Evolutionary conservation across 768 basidiomycete species (phyloP), one percentile per base, ranked within the genome.

Genomic region (Boletus vermiculosoides): DNA sequence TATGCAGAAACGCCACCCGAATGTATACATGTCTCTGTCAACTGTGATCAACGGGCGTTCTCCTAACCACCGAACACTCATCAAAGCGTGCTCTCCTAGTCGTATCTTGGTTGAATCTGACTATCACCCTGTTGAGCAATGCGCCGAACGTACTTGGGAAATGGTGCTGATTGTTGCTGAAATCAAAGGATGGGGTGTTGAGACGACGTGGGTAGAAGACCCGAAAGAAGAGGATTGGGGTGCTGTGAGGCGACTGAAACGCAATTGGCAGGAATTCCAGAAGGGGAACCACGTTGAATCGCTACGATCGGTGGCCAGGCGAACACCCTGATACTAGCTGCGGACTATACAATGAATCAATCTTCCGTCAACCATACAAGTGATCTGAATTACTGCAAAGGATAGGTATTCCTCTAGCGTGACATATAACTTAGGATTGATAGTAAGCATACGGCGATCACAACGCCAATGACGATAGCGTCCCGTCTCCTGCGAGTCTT

Each of bases 51-150:
- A 96, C 58, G 76, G 82, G 22, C 85, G 88, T 40, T 88, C 89
- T 8, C 73, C 78, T 5, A 82, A 82, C 40, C 82, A 90, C 57
- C 75, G 77, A 39, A 74, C 78, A 2, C 79, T 98, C 20, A 87
- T 96, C 49, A 73, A 79, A 42, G 76, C 78, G 0, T 89, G 87
- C 60, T 75, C 83, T 48, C 73, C 84, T 2, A 69, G 82, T 57
- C 84, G 92, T 23, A 78, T 98, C 28, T 80, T 98, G 49, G 85
- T 85, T 31, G 96, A 99, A 72, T 92, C 90, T 3, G 96, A 98
- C 72, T 89, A 81, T 64, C 80, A 92, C 67, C 74, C 88, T 58
- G 78, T 91, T n/a, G 69, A 80, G 16, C 67, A 76, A 59, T 83
- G 82, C 52, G 77, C 85, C 1, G 59, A 75, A 34, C 76, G 83